Evolutionary conservation across 257 asterid genomes (phyloP), one percentile per base, ranked within the genome.

Genomic region (Linaria vulgaris): DNA sequence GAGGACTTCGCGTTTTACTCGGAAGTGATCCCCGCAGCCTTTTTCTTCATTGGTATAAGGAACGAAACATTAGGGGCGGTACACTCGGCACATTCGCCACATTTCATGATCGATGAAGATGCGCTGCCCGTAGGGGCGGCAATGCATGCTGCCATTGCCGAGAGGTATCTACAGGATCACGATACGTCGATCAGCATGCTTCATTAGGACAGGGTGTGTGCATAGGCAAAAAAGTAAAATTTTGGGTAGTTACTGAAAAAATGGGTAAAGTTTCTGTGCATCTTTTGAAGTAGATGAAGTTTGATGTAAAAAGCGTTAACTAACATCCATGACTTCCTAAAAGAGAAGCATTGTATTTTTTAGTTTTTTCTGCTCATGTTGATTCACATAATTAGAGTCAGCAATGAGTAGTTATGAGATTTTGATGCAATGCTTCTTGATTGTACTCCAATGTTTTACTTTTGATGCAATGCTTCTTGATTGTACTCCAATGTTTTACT

Each of bases 1-100:
- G 97, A 94, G 77, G 99, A 94, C 78, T 94, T 94, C 75, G 68
- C 99, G 4, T 92, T 92, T 78, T 92, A 87, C 75, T 78, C 94
- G 15, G 85, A 92, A 70, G 77, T 82, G 27, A 63, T 92, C 46
- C 99, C 97, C 0, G 83, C 99, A 1, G 87, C 86, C 17, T 92
- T 92, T 71, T 85, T 63, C 81, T 94, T 69, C 78, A 79, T 94
- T 5, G 99, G 99, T 22, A 84, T 85, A 72, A 83, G 57, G 74
- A 89, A 94, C 19, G 81, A 85, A 71, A 78, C 82, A 2, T 63
- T 87, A 22, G 97, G 99, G 1, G 84, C 95, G 0, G 61, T 70
- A 5, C 90, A 87, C 74, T 69, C 85, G 0, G 76, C 83, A 1
- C 97, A 94, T 55, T 87, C 97, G 1, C 96, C 99, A 0, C 80